Percentiles rank a stretch among this genome's conserved stretches.
These are phyloP conservation scores for Trichosanthes truncata DNA, from an alignment of 306 rosid genomes.

Conservation along the genomic window DNA sequence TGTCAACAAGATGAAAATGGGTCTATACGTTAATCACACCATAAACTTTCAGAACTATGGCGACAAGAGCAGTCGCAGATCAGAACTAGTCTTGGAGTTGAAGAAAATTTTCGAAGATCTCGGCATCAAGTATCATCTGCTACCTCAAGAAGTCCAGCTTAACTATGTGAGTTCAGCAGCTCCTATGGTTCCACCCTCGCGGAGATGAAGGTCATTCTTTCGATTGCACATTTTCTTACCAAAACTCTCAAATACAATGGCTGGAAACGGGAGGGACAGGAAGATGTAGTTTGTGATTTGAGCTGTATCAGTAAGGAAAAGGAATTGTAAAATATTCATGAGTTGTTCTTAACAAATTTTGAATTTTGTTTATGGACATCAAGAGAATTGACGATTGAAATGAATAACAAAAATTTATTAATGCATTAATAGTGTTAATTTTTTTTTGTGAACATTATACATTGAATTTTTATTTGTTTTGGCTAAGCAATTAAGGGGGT, in stretches of 20 bases:
- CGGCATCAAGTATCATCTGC: slow-evolving; percentile 51
- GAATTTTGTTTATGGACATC: not conserved
- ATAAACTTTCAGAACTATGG: slow-evolving; percentile 70
- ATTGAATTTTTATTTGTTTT: no score
- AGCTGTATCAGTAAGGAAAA: not conserved
- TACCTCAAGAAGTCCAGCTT: slow-evolving; percentile 59
- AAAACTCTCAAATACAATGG: not conserved
- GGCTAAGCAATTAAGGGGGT: no score
- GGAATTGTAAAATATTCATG: not conserved
- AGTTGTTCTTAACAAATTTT: not conserved
- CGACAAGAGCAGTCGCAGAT: slow-evolving; percentile 52
- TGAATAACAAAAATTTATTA: no score
- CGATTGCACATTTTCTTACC: not conserved
- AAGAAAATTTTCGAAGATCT: slow-evolving; percentile 71
- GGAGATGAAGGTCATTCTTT: slow-evolving; percentile 12
- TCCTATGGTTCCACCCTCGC: slow-evolving; percentile 12
- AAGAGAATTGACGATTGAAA: not conserved
- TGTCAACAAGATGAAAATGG: slow-evolving; percentile 61
- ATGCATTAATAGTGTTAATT: no score
- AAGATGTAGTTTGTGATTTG: not conserved
- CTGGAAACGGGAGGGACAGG: not conserved
- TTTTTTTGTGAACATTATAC: not conserved
- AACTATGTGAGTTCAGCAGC: slow-evolving; percentile 24
- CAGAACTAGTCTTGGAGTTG: slow-evolving; percentile 66
- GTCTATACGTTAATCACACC: slow-evolving; percentile 45